phyloP scores from a whole-genome alignment of 306 rosid genomes.

The Echinosophora koreensis region DNA sequence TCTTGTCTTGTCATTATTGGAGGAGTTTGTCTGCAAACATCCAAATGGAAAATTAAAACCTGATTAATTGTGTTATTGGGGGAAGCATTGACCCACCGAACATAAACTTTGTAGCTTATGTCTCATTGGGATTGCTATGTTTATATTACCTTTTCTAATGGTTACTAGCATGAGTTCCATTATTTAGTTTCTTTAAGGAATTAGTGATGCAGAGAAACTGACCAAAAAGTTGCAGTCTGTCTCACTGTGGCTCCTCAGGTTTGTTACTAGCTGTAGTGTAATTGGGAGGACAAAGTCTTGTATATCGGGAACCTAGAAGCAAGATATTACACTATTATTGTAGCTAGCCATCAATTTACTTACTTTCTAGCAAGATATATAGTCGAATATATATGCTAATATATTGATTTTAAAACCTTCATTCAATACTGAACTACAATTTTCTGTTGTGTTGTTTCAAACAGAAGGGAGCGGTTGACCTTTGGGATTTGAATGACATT shows the following conservation, averaged over 20 bases:
- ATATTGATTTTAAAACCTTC: neutral
- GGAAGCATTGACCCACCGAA: constrained; percentile 53
- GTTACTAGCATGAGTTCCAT: constrained; percentile 41
- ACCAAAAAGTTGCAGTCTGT: constrained; percentile 31
- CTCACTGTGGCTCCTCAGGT: constrained; percentile 37
- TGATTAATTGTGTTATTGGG: constrained; percentile 49
- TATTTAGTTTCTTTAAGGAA: constrained; percentile 38
- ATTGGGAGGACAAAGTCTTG: constrained; percentile 33
- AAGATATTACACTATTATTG: neutral
- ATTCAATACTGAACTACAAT: constrained; percentile 6
- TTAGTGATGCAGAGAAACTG: constrained; percentile 33
- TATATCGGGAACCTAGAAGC: neutral
- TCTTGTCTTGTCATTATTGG: constrained; percentile 46
- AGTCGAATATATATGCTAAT: neutral
- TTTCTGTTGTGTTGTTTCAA: constrained; percentile 4
- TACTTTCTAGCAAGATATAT: constrained; percentile 17
- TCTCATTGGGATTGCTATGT: constrained; percentile 44
- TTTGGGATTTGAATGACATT: constrained; percentile 14
- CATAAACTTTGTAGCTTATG: constrained; percentile 49
- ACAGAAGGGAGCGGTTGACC: constrained; percentile 1
- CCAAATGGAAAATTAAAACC: constrained; percentile 52
- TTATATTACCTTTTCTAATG: constrained; percentile 44
- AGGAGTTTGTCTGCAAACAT: constrained; percentile 57
- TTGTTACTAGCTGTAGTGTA: constrained; percentile 33
- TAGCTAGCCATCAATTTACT: neutral